Conservation (phyloP, 331 rosid genomes). For the Quercus phellos region DNA sequence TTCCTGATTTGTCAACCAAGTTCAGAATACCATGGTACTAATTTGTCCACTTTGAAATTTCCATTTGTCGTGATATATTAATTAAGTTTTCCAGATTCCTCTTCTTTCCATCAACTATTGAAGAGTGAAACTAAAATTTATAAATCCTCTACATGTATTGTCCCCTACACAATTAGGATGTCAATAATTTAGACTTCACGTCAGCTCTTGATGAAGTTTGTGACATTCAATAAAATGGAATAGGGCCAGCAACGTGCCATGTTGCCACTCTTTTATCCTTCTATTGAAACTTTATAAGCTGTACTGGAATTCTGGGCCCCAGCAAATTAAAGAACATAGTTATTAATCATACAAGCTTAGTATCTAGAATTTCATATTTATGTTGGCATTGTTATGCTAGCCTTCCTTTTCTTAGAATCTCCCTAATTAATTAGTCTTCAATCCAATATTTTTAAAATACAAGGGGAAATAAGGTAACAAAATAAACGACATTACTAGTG, state of each 20-base stretch:
- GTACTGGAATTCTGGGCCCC: no score
- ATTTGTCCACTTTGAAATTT: slow-evolving; percentile 2
- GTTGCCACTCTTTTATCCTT: no score
- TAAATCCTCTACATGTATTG: background rate
- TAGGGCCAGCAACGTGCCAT: no score
- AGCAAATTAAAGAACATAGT: no score
- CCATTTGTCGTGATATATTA: background rate
- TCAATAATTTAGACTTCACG: background rate
- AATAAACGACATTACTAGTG: background rate
- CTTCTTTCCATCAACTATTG: background rate
- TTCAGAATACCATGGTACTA: slow-evolving; percentile 73
- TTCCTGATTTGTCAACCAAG: slow-evolving; percentile 82
- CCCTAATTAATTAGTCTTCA: background rate
- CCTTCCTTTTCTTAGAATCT: background rate
- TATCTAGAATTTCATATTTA: background rate
- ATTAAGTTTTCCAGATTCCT: background rate
- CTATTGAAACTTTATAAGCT: no score
- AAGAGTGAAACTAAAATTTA: background rate
- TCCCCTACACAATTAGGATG: background rate
- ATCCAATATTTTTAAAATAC: background rate
- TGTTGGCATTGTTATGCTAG: background rate
- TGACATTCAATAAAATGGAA: no score
- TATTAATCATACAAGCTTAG: background rate
- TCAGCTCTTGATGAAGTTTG: background rate
- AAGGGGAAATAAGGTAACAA: background rate